phyloP scores from a whole-genome alignment of 306 rosid genomes.

The Cucurbita moschata region DNA sequence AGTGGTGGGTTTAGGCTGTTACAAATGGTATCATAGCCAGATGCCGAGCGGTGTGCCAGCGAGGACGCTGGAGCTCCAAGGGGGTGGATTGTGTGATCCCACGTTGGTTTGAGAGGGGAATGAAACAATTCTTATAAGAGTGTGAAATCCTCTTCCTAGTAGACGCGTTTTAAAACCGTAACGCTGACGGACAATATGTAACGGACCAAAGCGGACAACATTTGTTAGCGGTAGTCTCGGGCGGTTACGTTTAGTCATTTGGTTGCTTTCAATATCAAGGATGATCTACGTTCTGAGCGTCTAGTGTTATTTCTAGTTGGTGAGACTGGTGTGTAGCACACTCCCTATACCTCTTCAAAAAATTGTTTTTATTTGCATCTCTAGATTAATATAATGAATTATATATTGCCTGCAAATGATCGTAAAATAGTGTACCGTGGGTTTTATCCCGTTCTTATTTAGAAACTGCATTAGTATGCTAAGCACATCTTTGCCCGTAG shows the following conservation, averaged over 20 bases:
- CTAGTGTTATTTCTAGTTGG: background rate
- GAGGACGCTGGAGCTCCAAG: too few species aligned
- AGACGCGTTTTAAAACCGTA: too few species aligned
- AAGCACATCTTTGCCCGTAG: background rate
- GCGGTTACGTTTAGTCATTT: background rate
- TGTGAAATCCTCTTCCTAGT: too few species aligned
- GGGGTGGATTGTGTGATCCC: too few species aligned
- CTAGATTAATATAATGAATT: background rate
- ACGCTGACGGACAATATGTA: too few species aligned
- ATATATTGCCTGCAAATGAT: background rate
- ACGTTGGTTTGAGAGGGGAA: too few species aligned
- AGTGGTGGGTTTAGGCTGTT: too few species aligned
- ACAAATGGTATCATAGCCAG: too few species aligned
- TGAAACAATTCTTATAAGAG: too few species aligned
- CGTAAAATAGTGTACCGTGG: background rate
- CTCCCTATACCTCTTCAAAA: background rate
- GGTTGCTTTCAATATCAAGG: background rate
- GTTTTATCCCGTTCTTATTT: background rate
- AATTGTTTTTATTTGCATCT: background rate
- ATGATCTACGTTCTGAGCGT: background rate
- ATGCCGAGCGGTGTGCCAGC: too few species aligned
- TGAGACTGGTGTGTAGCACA: background rate
- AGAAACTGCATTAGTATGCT: background rate
- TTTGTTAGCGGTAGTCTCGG: too few species aligned
- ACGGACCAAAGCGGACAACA: too few species aligned